Evolutionary conservation across 495 filamentous ascomycete genomes (phyloP).

Genomic region (Cairneyella variabilis): DNA sequence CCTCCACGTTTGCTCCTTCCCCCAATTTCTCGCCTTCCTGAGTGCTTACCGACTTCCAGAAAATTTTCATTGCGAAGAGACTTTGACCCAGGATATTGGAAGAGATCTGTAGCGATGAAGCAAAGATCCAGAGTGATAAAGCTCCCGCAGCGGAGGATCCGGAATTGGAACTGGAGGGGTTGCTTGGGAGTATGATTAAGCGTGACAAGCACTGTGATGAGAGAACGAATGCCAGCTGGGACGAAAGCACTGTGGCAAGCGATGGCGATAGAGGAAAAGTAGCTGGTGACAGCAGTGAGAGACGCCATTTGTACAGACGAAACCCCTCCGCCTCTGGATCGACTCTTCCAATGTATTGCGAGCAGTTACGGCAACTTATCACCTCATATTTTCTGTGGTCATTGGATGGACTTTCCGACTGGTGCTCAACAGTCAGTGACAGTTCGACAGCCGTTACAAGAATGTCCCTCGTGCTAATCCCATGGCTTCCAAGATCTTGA

Average conservation of each 20-base stretch:
- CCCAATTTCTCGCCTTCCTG: conserved; percentile 50
- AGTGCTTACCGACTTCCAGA: conserved; percentile 25
- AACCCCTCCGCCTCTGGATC: conserved; percentile 39
- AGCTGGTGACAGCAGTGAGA: conserved; percentile 21
- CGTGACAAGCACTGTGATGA: conserved; percentile 8
- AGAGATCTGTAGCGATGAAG: too few relatives aligned
- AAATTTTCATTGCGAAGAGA: conserved; percentile 22
- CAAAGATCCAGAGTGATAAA: conserved; percentile 3
- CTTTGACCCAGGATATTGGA: too few relatives aligned
- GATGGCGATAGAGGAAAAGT: neutral
- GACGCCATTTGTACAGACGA: conserved; percentile 49
- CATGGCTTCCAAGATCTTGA: conserved; percentile 45
- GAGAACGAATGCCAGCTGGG: neutral
- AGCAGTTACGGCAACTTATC: conserved; percentile 40
- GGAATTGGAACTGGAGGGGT: neutral
- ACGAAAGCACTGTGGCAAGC: too few relatives aligned
- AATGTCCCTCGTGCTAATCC: conserved; percentile 61
- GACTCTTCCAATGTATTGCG: conserved; percentile 39
- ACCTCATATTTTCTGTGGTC: conserved; percentile 17
- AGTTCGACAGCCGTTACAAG: neutral
- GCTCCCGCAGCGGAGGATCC: neutral
- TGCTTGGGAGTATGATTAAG: neutral
- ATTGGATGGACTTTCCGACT: conserved; percentile 1
- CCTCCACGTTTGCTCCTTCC: conserved; percentile 55
- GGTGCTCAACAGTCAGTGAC: neutral